A percentile compares a stretch with the other conserved stretches of the same genome.
These are phyloP conservation scores for Extremus antarcticus DNA, from an alignment of 495 filamentous ascomycete species.

Conservation along the genomic window DNA sequence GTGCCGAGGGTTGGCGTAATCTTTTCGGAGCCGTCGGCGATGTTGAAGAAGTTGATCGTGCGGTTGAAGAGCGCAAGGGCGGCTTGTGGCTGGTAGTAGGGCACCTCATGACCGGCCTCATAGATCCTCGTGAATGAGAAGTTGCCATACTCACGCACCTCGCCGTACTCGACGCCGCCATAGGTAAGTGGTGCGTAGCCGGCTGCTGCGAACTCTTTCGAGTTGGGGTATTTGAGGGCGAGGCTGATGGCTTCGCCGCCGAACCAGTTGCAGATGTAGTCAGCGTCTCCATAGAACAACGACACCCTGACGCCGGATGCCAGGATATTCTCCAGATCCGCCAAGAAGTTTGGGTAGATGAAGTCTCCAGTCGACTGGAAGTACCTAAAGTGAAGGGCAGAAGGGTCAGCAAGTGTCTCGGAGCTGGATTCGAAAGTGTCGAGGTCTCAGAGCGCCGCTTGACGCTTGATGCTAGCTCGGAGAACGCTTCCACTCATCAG, in stretches of 20 bases:
- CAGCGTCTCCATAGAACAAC: constrained; percentile 38
- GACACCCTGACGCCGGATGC: constrained; percentile 35
- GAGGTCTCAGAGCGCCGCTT: no score
- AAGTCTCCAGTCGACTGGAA: constrained; percentile 43
- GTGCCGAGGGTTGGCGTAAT: constrained; percentile 38
- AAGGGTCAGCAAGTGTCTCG: no score
- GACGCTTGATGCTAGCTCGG: no score
- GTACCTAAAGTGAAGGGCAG: no score
- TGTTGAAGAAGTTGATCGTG: constrained; percentile 22
- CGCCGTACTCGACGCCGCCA: constrained; percentile 33
- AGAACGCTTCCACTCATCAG: no score
- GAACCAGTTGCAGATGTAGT: constrained; percentile 40
- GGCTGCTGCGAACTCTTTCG: constrained; percentile 39
- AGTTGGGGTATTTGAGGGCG: constrained; percentile 37
- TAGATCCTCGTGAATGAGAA: constrained; percentile 37
- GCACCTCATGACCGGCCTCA: constrained; percentile 31
- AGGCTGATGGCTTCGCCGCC: constrained; percentile 50
- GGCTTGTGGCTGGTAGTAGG: constrained; percentile 35
- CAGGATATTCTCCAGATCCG: constrained; percentile 38
- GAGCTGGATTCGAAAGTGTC: no score
- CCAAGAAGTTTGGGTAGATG: constrained; percentile 34
- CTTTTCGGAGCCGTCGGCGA: constrained; percentile 26
- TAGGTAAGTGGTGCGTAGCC: constrained; percentile 41
- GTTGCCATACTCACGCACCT: constrained; percentile 35
- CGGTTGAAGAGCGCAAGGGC: constrained; percentile 32